These are phyloP conservation scores for Cinchona pubescens DNA, from an alignment of 257 asterid genomes.

Conservation along the genomic window DNA sequence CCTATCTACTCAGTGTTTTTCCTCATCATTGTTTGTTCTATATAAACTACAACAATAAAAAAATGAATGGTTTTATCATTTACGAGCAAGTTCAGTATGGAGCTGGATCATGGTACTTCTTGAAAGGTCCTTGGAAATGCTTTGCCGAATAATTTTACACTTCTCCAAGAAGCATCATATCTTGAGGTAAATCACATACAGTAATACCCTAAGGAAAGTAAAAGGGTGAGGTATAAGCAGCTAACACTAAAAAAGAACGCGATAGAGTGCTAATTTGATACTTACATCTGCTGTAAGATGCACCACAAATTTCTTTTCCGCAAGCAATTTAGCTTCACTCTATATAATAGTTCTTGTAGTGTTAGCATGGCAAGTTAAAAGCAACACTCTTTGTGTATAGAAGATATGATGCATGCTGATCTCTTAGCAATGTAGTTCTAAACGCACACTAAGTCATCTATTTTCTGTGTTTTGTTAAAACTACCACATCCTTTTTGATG, in stretches of 20 bases:
- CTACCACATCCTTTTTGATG: not conserved
- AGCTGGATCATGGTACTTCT: not conserved
- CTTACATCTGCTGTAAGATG: slow-evolving; percentile 96
- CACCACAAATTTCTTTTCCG: slow-evolving; percentile 96
- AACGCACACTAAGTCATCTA: not conserved
- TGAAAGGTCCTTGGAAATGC: slow-evolving; percentile 6
- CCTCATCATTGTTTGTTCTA: too few species aligned
- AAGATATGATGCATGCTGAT: not conserved
- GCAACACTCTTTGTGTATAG: not conserved
- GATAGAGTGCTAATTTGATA: not conserved
- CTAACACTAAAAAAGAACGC: not conserved
- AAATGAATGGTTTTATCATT: not conserved
- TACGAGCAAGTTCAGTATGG: not conserved
- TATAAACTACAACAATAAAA: too few species aligned
- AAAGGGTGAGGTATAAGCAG: not conserved
- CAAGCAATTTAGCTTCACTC: slow-evolving; percentile 95
- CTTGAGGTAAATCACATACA: slow-evolving; percentile 90
- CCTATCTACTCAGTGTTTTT: too few species aligned
- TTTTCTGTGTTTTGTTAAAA: too few species aligned
- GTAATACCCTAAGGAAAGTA: slow-evolving; percentile 59
- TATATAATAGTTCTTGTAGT: slow-evolving; percentile 28
- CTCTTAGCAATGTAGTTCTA: not conserved
- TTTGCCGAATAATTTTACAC: slow-evolving; percentile 33
- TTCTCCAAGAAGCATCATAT: slow-evolving; percentile 99
- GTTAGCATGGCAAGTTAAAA: not conserved